Conservation (phyloP, 345 rosid genomes). For the Nephelium lappaceum region DNA sequence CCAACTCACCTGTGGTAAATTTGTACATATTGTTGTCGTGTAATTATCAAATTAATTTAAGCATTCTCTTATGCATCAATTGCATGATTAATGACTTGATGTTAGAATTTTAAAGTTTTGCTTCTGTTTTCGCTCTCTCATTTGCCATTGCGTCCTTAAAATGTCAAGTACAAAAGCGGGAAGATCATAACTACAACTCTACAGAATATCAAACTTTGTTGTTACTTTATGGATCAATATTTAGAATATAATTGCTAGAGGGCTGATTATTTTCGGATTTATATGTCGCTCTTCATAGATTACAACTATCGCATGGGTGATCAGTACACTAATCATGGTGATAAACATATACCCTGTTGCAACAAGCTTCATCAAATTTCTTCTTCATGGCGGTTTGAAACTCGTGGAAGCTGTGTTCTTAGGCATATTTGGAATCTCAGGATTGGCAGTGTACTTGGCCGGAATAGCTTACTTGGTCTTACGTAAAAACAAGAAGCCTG, state of each 20-base stretch:
- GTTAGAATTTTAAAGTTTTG: too few relatives aligned
- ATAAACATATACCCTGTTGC: constrained; percentile 71
- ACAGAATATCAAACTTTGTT: background rate
- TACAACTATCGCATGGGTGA: constrained; percentile 71
- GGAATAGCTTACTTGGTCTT: constrained; percentile 72
- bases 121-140: background rate
- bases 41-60: constrained; percentile 5
- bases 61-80: background rate
- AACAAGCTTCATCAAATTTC: constrained; percentile 58
- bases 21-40: background rate
- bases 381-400: constrained; percentile 51
- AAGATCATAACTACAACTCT: background rate
- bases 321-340: constrained; percentile 73
- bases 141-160: background rate
- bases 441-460: constrained; percentile 61
- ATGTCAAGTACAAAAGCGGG: background rate
- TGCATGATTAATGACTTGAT: background rate
- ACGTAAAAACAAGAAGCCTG: constrained; percentile 51
- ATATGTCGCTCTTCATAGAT: constrained; percentile 37
- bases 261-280: background rate
- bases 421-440: constrained; percentile 66
- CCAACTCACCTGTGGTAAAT: constrained; percentile 59
- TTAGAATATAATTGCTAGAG: background rate
- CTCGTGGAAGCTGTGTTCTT: constrained; percentile 44
- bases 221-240: background rate